Base-by-base conservation (phyloP, 2,329 filamentous ascomycete species). In the Nemania bipapillata region DNA sequence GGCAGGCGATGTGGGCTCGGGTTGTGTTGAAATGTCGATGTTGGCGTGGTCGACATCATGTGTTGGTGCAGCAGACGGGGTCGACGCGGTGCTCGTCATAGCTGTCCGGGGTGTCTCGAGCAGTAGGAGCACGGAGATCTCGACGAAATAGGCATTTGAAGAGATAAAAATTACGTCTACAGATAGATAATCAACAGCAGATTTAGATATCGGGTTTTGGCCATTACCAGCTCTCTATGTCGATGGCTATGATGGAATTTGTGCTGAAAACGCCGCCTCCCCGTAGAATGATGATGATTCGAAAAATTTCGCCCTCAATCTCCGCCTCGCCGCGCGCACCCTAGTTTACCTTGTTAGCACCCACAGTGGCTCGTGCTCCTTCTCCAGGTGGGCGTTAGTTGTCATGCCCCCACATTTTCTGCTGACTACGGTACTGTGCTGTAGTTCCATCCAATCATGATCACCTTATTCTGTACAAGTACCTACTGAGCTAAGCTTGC, bases 11-110 rank as follows among this genome's bases (percentile, higher is more conserved):
- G 52, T 12, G n/a, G 42, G 9, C 4, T n/a, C 35, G 24, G 32
- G 47, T 1, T 24, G 35, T 45, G 64, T 66, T 66, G 63, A 53
- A 65, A 71, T 71, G 73, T 72, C 47, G 56, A 24, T 30, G 63
- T 65, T 52, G 57, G 35, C 24, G 50, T 55, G 60, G 68, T 30
- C 72, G 70, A 74, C 67, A 64, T 76, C 60, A 74, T 79, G 77
- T 79, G 79, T 76, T 76, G 79, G 79, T 77, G 81, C 82, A 68
- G 65, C 82, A 53, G 80, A 79, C 77, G 81, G 80, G 81, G 83
- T 81, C 81, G 85, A 88, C 86, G 86, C 86, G 86, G 81, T 86
- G 83, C 84, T 83, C 81, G 84, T 86, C 87, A 89, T 89, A 84
- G 82, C 86, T 82, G 76, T 77, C 78, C 77, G 77, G 79, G 80